Percentiles rank a stretch among this genome's conserved stretches.
These are phyloP conservation scores for Lupinus albus DNA, from an alignment of 306 rosid genomes.

Conservation along the genomic window DNA sequence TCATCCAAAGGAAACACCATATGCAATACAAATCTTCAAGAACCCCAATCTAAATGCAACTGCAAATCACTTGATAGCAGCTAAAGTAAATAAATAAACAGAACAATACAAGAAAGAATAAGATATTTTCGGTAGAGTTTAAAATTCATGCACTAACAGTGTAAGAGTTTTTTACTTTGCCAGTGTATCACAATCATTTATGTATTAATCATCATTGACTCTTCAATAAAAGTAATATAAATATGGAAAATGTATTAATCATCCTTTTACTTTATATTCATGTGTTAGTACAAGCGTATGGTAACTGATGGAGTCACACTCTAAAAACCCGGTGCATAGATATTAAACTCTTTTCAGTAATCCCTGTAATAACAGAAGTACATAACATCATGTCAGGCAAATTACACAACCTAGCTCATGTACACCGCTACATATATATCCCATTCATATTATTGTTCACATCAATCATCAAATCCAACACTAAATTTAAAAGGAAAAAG, in stretches of 20 bases:
- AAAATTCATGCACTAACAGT: too few relatives aligned
- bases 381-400: slow-evolving; percentile 32
- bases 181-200: too few relatives aligned
- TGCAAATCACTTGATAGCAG: slow-evolving; percentile 38
- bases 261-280: too few relatives aligned
- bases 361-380: slow-evolving; percentile 48
- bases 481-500: neutral
- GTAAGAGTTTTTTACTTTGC: too few relatives aligned
- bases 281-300: too few relatives aligned
- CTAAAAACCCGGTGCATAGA: too few relatives aligned
- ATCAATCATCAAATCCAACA: slow-evolving; percentile 29
- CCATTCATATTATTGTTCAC: neutral
- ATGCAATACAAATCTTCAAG: slow-evolving; percentile 38
- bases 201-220: too few relatives aligned
- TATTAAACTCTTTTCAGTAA: too few relatives aligned
- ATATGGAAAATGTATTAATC: too few relatives aligned
- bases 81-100: slow-evolving; percentile 9
- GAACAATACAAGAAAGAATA: slow-evolving; percentile 31
- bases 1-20: slow-evolving; percentile 45
- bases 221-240: too few relatives aligned
- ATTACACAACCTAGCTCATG: neutral
- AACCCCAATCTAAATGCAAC: slow-evolving; percentile 45
- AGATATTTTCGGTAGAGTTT: neutral
- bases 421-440: slow-evolving; percentile 7
- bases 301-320: too few relatives aligned